Conservation (phyloP, 148 eudicot species). For the Spergularia bocconei region DNA sequence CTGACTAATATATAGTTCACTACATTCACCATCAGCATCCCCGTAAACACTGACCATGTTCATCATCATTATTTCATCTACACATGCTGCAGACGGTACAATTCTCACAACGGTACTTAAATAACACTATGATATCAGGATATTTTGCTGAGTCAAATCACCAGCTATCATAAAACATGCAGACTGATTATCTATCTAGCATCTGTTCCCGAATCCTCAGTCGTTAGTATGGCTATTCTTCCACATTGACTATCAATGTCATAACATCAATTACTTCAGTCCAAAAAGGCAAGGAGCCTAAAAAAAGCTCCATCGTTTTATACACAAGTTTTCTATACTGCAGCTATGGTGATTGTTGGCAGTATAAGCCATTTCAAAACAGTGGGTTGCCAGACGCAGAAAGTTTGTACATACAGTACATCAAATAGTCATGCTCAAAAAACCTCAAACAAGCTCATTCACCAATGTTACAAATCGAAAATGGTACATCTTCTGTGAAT, state of each 20-base stretch:
- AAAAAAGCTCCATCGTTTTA: no score
- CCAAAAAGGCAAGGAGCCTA: no score
- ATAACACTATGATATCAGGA: no score
- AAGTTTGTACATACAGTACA: not conserved
- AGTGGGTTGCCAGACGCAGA: not conserved
- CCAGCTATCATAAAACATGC: no score
- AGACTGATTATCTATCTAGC: no score
- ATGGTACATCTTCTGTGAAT: not conserved
- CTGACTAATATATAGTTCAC: not conserved
- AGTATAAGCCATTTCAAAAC: not conserved
- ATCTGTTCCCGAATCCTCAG: no score
- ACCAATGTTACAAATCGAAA: not conserved
- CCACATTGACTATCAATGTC: no score
- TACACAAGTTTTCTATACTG: no score
- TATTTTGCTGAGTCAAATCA: no score
- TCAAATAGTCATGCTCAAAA: not conserved
- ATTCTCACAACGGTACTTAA: no score
- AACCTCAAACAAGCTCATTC: not conserved
- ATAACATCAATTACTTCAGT: no score
- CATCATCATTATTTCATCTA: not conserved
- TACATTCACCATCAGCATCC: not conserved
- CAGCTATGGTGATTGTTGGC: not conserved
- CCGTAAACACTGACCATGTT: not conserved
- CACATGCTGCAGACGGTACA: not conserved
- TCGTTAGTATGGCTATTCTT: no score